Evolutionary conservation across 148 eudicot species (phyloP), one percentile per base, ranked within the genome.

Genomic region (Camellia japonica): DNA sequence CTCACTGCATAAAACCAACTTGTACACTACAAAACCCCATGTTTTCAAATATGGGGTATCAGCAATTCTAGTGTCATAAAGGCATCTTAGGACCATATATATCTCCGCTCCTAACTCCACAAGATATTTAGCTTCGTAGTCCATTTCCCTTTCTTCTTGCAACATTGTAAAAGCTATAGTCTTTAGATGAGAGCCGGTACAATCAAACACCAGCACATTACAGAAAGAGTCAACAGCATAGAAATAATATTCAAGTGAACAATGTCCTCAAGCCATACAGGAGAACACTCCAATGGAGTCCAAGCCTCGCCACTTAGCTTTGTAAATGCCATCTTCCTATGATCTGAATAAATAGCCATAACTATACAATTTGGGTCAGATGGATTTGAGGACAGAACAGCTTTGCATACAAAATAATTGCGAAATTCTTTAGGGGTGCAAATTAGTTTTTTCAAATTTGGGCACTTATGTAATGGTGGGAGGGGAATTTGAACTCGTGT

Each of bases 401-500:
- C 76, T 73, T 73, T 73, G 76, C 23, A 49, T 10, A 73, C 76
- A 54, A 73, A 73, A 19, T 8, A 5, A 52, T 73, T 41, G n/a
- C 61, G 76, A 54, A 73, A 73, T 49, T 20, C 52, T 52, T 73
- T 23, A 16, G 59, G 38, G 14, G 7, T n/a, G 15, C 59, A 73
- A 73, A 73, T 7, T 6, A 73, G 76, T 5, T 9, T 65, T 65
- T 51, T 51, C 61, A 73, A 52, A 20, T 73, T 49, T 4, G 76
- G 42, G 76, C 76, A 73, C 3, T 54, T 73, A 73, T 73, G 61
- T 20, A 73, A 19, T 73, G 76, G 76, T 54, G 58, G 58, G 9
- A 54, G 58, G 7, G 58, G 10, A 6, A 72, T 72, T 52, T 72
- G 58, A 16, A 54, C 63, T 14, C 19, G 63, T 16, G 65, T n/a